Evolutionary conservation across 2,329 filamentous ascomycete species (phyloP).

Genomic region (Pleurostoma richardsiae): DNA sequence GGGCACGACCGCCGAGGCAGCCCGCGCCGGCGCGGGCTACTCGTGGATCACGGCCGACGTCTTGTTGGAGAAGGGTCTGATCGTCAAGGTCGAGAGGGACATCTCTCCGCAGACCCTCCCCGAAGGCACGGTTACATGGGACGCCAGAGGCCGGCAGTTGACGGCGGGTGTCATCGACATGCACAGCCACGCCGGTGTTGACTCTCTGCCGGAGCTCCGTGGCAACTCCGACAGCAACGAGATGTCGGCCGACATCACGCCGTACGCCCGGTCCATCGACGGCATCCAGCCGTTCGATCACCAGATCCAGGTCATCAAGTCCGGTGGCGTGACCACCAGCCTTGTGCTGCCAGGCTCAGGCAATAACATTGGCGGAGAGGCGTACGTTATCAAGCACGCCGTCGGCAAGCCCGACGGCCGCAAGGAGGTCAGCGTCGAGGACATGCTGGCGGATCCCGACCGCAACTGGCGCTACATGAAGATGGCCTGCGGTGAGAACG

Average conservation of each 20-base stretch:
- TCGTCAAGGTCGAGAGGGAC: constrained; percentile 42
- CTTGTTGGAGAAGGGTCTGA: constrained; percentile 55
- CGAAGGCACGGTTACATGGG: constrained; percentile 43
- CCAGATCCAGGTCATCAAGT: constrained; percentile 65
- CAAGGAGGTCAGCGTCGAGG: constrained; percentile 55
- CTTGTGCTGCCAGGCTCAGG: constrained; percentile 62
- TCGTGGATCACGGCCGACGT: constrained; percentile 57
- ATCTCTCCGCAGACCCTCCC: constrained; percentile 39
- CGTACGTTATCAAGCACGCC: constrained; percentile 64
- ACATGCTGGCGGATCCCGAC: constrained; percentile 63
- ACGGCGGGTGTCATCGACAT: constrained; percentile 68
- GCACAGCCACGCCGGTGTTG: constrained; percentile 62
- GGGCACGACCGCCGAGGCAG: constrained; percentile 48
- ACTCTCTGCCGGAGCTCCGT: constrained; percentile 46
- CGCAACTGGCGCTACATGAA: constrained; percentile 67
- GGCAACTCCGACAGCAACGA: constrained; percentile 61
- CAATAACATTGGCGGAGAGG: constrained; percentile 72
- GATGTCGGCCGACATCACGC: constrained; percentile 58
- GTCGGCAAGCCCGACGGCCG: constrained; percentile 56
- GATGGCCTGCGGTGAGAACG: constrained; percentile 71
- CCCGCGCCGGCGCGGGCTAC: constrained; percentile 53
- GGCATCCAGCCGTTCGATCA: constrained; percentile 58
- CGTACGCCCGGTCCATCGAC: constrained; percentile 64
- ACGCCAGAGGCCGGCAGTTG: constrained; percentile 55
- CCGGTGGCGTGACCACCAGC: constrained; percentile 66